These are phyloP conservation scores for Leccinum uliginosum DNA, from an alignment of 768 basidiomycete genomes.

Conservation along the genomic window DNA sequence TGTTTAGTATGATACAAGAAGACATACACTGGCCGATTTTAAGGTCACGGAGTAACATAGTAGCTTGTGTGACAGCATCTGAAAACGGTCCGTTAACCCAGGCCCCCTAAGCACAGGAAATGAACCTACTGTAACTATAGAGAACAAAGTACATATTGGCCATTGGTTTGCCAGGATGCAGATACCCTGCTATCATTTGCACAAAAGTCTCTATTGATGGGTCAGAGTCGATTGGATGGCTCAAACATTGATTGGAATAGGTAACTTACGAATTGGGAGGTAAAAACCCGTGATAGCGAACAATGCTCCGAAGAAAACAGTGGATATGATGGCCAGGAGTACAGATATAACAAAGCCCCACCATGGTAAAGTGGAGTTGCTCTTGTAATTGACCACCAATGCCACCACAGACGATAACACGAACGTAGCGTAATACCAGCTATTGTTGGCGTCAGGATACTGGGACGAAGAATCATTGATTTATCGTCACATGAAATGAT, in stretches of 20 bases:
- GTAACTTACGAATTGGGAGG: constrained; percentile 18
- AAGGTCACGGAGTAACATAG: constrained; percentile 51
- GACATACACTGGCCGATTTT: constrained; percentile 36
- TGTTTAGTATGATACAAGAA: constrained; percentile 8
- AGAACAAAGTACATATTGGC: constrained; percentile 44
- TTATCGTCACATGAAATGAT: constrained; percentile 7
- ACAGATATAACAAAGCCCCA: constrained; percentile 54
- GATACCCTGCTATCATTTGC: constrained; percentile 36
- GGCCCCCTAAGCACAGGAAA: not conserved
- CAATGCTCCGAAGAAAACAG: constrained; percentile 52
- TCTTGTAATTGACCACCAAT: constrained; percentile 51
- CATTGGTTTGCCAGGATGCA: constrained; percentile 36
- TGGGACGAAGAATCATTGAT: not conserved
- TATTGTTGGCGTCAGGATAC: constrained; percentile 33
- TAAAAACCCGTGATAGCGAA: constrained; percentile 43
- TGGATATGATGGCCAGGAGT: constrained; percentile 44
- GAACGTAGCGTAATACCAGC: constrained; percentile 31
- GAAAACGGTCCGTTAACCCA: constrained; percentile 23
- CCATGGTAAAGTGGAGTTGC: constrained; percentile 54
- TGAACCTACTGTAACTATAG: constrained; percentile 41
- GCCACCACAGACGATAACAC: constrained; percentile 42
- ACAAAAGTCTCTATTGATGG: constrained; percentile 21
- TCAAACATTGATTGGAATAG: not conserved
- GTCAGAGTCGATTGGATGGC: not conserved
- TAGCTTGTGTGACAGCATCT: constrained; percentile 51